Percentiles rank a stretch among this genome's conserved stretches.
Conservation (phyloP, 306 rosid species). For the Dalbergia cochinchinensis region DNA sequence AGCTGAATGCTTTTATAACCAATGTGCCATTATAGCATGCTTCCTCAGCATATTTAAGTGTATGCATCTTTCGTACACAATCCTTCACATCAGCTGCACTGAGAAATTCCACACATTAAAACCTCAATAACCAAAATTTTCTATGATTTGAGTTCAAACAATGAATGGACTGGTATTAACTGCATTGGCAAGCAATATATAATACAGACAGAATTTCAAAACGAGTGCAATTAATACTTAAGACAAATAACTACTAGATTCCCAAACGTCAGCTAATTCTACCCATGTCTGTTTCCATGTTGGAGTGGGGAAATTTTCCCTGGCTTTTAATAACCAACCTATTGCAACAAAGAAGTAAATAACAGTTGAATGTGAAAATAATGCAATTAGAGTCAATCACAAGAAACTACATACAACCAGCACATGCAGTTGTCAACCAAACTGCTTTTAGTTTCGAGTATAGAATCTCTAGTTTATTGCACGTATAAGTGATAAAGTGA, state of each 20-base stretch:
- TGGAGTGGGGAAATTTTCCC: slow-evolving; percentile 5
- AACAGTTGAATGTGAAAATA: slow-evolving; percentile 1
- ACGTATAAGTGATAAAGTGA: slow-evolving; percentile 17
- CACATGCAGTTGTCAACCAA: slow-evolving; percentile 8
- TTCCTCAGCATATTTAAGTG: slow-evolving; percentile 80
- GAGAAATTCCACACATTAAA: slow-evolving; percentile 61
- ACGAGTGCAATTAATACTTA: neutral
- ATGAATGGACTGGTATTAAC: slow-evolving; percentile 32
- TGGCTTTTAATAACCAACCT: slow-evolving; percentile 23
- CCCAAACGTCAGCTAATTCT: slow-evolving; percentile 17
- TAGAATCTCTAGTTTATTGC: slow-evolving; percentile 4
- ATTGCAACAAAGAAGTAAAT: slow-evolving; percentile 7
- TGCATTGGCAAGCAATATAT: neutral
- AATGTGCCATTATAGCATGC: slow-evolving; percentile 81
- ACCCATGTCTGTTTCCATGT: neutral
- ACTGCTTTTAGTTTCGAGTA: slow-evolving; percentile 28
- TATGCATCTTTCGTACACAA: slow-evolving; percentile 68
- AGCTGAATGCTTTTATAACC: slow-evolving; percentile 81
- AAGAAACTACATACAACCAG: slow-evolving; percentile 14
- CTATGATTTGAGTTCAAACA: slow-evolving; percentile 10
- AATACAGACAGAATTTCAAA: neutral
- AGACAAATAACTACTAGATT: slow-evolving; percentile 7
- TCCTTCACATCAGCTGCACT: slow-evolving; percentile 90
- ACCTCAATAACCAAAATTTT: slow-evolving; percentile 41
- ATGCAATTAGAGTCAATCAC: slow-evolving; percentile 21